These are phyloP conservation scores for Geotrichum restrictum DNA, from an alignment of 1,139 yeast genomes.

Conservation along the genomic window DNA sequence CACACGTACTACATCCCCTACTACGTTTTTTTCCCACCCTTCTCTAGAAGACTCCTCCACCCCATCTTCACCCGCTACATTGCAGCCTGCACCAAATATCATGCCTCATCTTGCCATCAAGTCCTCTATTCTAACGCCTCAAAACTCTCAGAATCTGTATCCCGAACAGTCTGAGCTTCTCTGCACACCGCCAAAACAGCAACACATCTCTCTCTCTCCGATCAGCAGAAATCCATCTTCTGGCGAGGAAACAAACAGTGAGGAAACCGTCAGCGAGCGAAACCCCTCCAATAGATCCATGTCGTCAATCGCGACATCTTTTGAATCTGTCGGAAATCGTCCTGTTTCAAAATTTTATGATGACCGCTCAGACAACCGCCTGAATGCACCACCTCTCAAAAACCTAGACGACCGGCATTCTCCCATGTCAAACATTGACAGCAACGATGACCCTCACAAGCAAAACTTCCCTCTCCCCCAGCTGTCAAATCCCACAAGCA, in stretches of 20 bases:
- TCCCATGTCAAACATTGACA: neutral
- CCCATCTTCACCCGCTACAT: neutral
- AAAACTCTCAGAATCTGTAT: neutral
- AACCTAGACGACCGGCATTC: neutral
- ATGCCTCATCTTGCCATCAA: neutral
- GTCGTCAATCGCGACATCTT: conserved; percentile 29
- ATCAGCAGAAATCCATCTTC: conserved; percentile 18
- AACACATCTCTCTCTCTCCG: conserved; percentile 6
- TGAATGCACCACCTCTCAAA: neutral
- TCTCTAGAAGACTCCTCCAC: neutral
- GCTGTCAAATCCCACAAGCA: conserved; percentile 9
- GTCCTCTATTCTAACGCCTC: neutral
- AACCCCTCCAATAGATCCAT: conserved; percentile 24
- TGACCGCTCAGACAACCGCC: conserved; percentile 3
- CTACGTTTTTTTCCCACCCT: neutral
- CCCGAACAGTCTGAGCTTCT: neutral
- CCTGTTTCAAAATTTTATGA: conserved; percentile 13
- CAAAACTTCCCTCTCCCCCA: conserved; percentile 10
- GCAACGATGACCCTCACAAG: neutral
- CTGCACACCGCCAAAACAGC: neutral
- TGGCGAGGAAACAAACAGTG: conserved; percentile 19
- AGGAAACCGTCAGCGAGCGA: conserved; percentile 16
- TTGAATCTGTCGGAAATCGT: conserved; percentile 22
- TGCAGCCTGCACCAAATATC: neutral
- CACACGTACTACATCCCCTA: neutral